Evolutionary conservation across 495 filamentous ascomycete species (phyloP).

Genomic region (Daldinia vernicosa): DNA sequence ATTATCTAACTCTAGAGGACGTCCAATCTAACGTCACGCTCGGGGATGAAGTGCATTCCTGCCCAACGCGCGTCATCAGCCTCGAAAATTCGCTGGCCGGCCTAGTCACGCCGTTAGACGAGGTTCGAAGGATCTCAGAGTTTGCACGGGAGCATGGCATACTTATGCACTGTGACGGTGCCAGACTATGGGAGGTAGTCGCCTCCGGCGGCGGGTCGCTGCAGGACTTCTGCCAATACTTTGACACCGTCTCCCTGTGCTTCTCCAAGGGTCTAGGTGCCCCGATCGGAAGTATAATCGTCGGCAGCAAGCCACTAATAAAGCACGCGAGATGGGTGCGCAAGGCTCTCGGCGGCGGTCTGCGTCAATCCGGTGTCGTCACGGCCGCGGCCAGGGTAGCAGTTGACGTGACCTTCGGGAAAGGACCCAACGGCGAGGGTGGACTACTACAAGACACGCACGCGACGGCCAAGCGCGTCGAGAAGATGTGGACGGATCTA

Average conservation of each 20-base stretch:
- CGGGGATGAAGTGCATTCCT: conserved; percentile 57
- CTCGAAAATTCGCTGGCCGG: conserved; percentile 85
- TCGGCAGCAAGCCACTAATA: conserved; percentile 68
- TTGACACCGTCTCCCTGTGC: conserved; percentile 80
- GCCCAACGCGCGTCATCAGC: conserved; percentile 75
- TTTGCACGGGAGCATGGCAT: conserved; percentile 74
- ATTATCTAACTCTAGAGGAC: conserved; percentile 76
- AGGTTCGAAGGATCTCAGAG: conserved; percentile 66
- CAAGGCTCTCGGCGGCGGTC: conserved; percentile 80
- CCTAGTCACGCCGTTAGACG: conserved; percentile 73
- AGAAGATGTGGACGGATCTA: conserved; percentile 65
- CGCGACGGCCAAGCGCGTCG: conserved; percentile 68
- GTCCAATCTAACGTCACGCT: conserved; percentile 63
- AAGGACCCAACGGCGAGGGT: conserved; percentile 62
- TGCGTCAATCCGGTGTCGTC: conserved; percentile 73
- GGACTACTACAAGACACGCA: conserved; percentile 71
- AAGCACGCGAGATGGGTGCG: conserved; percentile 76
- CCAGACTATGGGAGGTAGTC: conserved; percentile 78
- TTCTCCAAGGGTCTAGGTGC: conserved; percentile 86
- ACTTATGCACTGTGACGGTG: conserved; percentile 81
- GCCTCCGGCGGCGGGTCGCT: conserved; percentile 65
- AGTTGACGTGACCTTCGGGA: conserved; percentile 71
- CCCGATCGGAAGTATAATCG: conserved; percentile 79
- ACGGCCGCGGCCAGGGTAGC: conserved; percentile 68
- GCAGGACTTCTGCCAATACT: conserved; percentile 69